A percentile compares a stretch with the other conserved stretches of the same genome.
These are phyloP conservation scores for Crinitomyces ghanaensis DNA, from an alignment of 805 yeast species.

Conservation along the genomic window DNA sequence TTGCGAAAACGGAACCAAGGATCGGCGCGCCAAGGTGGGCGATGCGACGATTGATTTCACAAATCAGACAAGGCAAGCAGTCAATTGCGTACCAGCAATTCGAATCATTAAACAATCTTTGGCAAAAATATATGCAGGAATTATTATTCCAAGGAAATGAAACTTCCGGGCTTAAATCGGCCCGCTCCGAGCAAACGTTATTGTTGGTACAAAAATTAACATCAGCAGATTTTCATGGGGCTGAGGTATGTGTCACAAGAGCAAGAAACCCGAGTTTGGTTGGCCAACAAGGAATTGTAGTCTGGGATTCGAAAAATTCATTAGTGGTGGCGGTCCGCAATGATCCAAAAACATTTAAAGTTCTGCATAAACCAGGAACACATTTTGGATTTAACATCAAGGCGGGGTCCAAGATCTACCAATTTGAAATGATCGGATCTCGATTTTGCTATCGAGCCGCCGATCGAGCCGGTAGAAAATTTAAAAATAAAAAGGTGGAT, in stretches of 20 bases:
- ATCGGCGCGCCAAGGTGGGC: too few species aligned
- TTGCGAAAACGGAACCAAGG: too few species aligned
- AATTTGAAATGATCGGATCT: constrained; percentile 65
- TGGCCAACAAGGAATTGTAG: constrained; percentile 62
- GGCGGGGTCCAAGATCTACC: constrained; percentile 20
- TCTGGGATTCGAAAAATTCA: constrained; percentile 72
- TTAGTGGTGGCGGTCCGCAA: constrained; percentile 48
- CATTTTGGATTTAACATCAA: constrained; percentile 41
- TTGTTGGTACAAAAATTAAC: constrained; percentile 34
- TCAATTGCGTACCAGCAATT: constrained; percentile 46
- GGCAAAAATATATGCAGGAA: constrained; percentile 61
- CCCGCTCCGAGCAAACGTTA: too few species aligned
- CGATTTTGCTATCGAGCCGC: constrained; percentile 62
- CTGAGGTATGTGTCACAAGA: constrained; percentile 46
- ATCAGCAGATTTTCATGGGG: constrained; percentile 74
- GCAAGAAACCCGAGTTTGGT: constrained; percentile 45
- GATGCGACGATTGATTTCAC: too few species aligned
- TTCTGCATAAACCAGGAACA: constrained; percentile 58
- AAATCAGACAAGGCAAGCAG: too few species aligned
- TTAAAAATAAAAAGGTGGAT: constrained; percentile 67
- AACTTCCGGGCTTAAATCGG: too few species aligned
- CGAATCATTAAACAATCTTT: constrained; percentile 44
- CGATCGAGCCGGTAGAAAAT: constrained; percentile 76
- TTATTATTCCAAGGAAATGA: constrained; percentile 28
- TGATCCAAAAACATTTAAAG: constrained; percentile 33